Base-by-base conservation (phyloP, 768 basidiomycete species). In the Crassisporium funariophilum region DNA sequence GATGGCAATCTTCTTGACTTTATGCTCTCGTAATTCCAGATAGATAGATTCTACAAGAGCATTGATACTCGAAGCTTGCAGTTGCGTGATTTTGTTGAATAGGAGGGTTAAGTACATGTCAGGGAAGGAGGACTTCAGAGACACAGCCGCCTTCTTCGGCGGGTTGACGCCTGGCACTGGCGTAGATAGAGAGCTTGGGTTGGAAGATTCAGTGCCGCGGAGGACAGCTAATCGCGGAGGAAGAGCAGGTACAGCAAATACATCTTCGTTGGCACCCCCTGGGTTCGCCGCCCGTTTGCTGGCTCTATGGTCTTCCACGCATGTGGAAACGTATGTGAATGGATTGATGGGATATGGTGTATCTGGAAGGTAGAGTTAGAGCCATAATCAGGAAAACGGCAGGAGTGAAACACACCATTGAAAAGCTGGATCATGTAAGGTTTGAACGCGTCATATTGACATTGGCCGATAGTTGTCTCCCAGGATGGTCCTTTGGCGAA, bases 401-500 rank as follows among this genome's bases (percentile, higher is more conserved):
- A 29, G 29, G 7, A 46, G 27, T n/a, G 36, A 25, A 10, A 54
- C 57, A 50, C 60, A 89, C 95, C 91, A 59, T 97, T 95, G 59
- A 98, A 77, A 8, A 94, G 66, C 55, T 87, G 87, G 53, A 95
- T 84, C 37, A 79, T 75, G 59, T 91, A 94, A 19, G 75, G 69
- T 21, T 79, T 79, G 64, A 95, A 86, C 5, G 84, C 78, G 35
- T 85, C 83, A 49, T 83, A 81, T 34, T 78, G 74, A 58, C 85
- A 85, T 15, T 76, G 67, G 2, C 88, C 88, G 48, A 95, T 71
- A 9, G 62, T 64, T 1, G 72, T 64, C 63, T 95, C 93, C 83
- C 86, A 94, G 47, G 77, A 77, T 21, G 94, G 92, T 3, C 94
- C 94, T 63, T 85, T 91, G 15, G 76, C 73, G 54, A 86, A 91